phyloP scores from a whole-genome alignment of 2,329 filamentous ascomycete genomes.

The Pseudogymnoascus sp. region DNA sequence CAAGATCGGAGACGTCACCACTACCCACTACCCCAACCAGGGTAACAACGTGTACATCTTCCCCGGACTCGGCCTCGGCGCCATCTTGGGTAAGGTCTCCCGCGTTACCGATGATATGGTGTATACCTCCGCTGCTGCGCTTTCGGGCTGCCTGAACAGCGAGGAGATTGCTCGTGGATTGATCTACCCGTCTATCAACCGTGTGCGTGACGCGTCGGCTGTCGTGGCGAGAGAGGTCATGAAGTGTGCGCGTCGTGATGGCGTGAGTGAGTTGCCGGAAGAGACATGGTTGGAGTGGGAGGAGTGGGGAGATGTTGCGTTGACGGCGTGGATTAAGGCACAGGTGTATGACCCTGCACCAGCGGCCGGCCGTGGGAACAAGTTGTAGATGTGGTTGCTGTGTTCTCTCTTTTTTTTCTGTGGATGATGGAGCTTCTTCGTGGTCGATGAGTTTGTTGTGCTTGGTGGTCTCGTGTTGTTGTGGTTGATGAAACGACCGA shows the following conservation, averaged over 20 bases:
- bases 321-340: slow-evolving; percentile 54
- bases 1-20: slow-evolving; percentile 52
- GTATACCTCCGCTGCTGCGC: slow-evolving; percentile 80
- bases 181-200: slow-evolving; percentile 84
- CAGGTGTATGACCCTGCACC: slow-evolving; percentile 50
- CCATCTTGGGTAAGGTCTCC: slow-evolving; percentile 83
- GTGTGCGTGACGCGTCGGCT: slow-evolving; percentile 84
- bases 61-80: slow-evolving; percentile 88
- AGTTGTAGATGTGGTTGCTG: slow-evolving; percentile 18
- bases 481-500: neutral
- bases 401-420: neutral
- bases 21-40: slow-evolving; percentile 71
- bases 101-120: slow-evolving; percentile 93
- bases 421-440: neutral
- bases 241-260: slow-evolving; percentile 77
- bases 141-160: slow-evolving; percentile 69
- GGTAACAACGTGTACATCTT: slow-evolving; percentile 92
- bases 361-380: neutral
- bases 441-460: neutral
- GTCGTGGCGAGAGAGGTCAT: slow-evolving; percentile 87
- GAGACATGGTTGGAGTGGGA: slow-evolving; percentile 66
- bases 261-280: slow-evolving; percentile 63
- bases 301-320: slow-evolving; percentile 59
- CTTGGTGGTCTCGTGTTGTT: neutral
- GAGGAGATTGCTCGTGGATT: slow-evolving; percentile 78